Evolutionary conservation across 2,329 filamentous ascomycete species (phyloP).

Genomic region (Phaeoacremonium minimum): DNA sequence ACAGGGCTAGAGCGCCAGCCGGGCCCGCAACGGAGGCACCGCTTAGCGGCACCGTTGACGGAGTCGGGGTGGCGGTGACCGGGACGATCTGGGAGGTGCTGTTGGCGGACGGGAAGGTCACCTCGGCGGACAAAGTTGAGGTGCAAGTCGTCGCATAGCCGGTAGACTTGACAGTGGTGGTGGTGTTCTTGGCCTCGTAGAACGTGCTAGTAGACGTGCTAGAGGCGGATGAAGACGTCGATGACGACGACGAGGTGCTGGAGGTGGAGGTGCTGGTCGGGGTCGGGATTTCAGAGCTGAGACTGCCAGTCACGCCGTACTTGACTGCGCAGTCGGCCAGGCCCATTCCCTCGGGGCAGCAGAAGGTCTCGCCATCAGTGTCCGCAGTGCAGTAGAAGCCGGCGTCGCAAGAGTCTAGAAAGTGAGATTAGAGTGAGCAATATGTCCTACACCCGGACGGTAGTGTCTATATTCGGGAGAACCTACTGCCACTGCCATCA

Average conservation of each 20-base stretch:
- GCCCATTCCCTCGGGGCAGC: slow-evolving; percentile 54
- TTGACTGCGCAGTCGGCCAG: slow-evolving; percentile 49
- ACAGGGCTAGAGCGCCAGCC: slow-evolving; percentile 18
- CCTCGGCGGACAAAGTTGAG: slow-evolving; percentile 10
- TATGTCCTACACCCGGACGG: not conserved
- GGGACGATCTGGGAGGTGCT: slow-evolving; percentile 7
- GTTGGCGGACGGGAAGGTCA: slow-evolving; percentile 14
- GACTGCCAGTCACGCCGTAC: slow-evolving; percentile 41
- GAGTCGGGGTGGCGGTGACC: slow-evolving; percentile 7
- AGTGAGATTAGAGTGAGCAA: slow-evolving; percentile 8
- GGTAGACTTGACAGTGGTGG: slow-evolving; percentile 6
- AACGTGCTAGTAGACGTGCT: slow-evolving; percentile 7
- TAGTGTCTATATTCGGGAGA: slow-evolving; percentile 1
- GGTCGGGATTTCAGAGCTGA: slow-evolving; percentile 40
- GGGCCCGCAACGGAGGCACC: slow-evolving; percentile 24
- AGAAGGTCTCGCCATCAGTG: slow-evolving; percentile 45
- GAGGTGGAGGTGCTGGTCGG: slow-evolving; percentile 25
- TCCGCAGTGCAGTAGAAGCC: slow-evolving; percentile 62
- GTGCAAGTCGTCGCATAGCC: slow-evolving; percentile 9
- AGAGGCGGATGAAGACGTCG: slow-evolving; percentile 17
- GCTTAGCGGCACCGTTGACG: slow-evolving; percentile 20
- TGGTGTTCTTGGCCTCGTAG: slow-evolving; percentile 10
- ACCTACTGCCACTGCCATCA: slow-evolving; percentile 52
- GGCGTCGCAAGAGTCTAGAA: slow-evolving; percentile 52
- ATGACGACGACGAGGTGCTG: slow-evolving; percentile 21